Percentiles rank a stretch among this genome's conserved stretches.
phyloP scores from a whole-genome alignment of 805 yeast genomes.

The Starmerella lactis-condensi region DNA sequence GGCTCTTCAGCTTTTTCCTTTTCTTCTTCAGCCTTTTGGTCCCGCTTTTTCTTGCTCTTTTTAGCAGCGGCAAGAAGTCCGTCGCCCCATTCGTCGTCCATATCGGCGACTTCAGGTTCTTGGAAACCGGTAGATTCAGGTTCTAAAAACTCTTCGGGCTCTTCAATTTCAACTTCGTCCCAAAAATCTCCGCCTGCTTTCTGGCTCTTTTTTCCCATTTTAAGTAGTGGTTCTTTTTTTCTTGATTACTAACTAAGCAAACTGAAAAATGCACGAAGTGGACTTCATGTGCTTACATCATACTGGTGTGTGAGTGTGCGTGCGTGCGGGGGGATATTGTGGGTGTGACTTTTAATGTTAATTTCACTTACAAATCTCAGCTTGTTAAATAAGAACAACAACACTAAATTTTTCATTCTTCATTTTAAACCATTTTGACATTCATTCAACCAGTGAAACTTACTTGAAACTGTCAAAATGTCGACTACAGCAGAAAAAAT shows the following conservation, averaged over 20 bases:
- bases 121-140: conserved; percentile 13
- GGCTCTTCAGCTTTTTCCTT: conserved; percentile 25
- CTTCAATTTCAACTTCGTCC: conserved; percentile 53
- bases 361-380: too few relatives aligned
- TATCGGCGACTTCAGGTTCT: conserved; percentile 20
- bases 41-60: conserved; percentile 60
- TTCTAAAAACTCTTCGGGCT: conserved; percentile 19
- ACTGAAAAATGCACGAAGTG: too few relatives aligned
- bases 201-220: conserved; percentile 47
- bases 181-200: conserved; percentile 55
- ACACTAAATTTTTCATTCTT: too few relatives aligned
- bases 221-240: too few relatives aligned
- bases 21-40: conserved; percentile 47
- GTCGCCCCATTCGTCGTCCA: conserved; percentile 25
- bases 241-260: too few relatives aligned
- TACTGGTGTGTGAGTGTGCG: too few relatives aligned
- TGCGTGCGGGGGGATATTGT: too few relatives aligned
- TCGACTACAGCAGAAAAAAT: conserved; percentile 46
- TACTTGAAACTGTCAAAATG: conserved; percentile 24
- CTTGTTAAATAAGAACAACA: too few relatives aligned
- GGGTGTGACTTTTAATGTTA: too few relatives aligned
- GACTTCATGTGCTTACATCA: too few relatives aligned
- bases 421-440: too few relatives aligned
- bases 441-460: too few relatives aligned
- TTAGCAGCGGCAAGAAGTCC: conserved; percentile 71